Evolutionary conservation across 1,139 yeast species (phyloP).

Genomic region (Geotrichum reessii): DNA sequence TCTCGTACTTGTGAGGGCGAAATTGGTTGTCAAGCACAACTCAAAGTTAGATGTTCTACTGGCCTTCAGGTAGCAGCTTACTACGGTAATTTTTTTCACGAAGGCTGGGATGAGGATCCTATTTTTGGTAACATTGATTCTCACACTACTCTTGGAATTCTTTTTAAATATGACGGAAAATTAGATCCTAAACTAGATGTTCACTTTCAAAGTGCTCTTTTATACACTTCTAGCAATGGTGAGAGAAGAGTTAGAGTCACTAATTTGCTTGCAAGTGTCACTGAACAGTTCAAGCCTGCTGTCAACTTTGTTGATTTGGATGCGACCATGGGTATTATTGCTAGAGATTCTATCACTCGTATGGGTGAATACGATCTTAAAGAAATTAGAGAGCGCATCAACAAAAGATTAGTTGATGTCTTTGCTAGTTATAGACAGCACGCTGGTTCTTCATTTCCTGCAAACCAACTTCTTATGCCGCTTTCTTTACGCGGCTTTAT

Average conservation of each 20-base stretch:
- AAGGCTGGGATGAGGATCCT: slow-evolving; percentile 49
- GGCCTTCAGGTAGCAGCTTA: slow-evolving; percentile 83
- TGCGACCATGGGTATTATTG: slow-evolving; percentile 62
- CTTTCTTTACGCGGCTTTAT: slow-evolving; percentile 72
- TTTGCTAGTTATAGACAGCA: slow-evolving; percentile 65
- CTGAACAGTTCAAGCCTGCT: slow-evolving; percentile 66
- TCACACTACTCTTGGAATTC: slow-evolving; percentile 64
- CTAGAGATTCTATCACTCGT: slow-evolving; percentile 62
- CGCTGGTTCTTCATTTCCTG: slow-evolving; percentile 44
- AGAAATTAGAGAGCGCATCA: slow-evolving; percentile 59
- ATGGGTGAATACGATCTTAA: slow-evolving; percentile 50
- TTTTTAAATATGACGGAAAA: slow-evolving; percentile 72
- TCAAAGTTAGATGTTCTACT: slow-evolving; percentile 81
- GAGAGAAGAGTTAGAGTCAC: slow-evolving; percentile 76
- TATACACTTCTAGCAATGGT: slow-evolving; percentile 77
- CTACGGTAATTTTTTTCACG: slow-evolving; percentile 50
- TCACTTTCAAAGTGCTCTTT: slow-evolving; percentile 84
- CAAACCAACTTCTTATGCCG: slow-evolving; percentile 74
- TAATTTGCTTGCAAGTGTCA: slow-evolving; percentile 74
- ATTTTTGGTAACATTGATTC: slow-evolving; percentile 59
- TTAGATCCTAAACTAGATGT: slow-evolving; percentile 69
- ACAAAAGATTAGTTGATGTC: slow-evolving; percentile 61
- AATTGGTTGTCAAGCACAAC: slow-evolving; percentile 72
- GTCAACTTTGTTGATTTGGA: slow-evolving; percentile 84
- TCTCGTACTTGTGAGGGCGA: slow-evolving; percentile 29